phyloP scores from a whole-genome alignment of 805 yeast genomes.

The Debaryomyces tyrocola region DNA sequence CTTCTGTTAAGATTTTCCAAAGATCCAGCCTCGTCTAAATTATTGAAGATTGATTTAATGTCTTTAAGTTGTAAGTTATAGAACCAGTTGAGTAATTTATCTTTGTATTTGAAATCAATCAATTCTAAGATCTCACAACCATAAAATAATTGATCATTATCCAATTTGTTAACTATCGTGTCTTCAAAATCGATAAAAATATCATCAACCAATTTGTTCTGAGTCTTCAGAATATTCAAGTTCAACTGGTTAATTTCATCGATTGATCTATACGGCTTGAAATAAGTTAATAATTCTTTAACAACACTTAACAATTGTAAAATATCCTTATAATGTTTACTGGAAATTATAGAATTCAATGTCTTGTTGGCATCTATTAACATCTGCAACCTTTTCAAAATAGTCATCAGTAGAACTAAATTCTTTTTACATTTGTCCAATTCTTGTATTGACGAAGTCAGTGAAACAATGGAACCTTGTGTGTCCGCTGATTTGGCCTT shows the following conservation, averaged over 20 bases:
- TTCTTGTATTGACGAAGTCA: slow-evolving; percentile 75
- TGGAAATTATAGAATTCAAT: slow-evolving; percentile 47
- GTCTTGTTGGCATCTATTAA: slow-evolving; percentile 71
- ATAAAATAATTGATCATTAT: slow-evolving; percentile 41
- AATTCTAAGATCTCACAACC: slow-evolving; percentile 77
- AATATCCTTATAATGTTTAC: slow-evolving; percentile 55
- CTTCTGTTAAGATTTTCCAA: slow-evolving; percentile 83
- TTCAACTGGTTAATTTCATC: slow-evolving; percentile 73
- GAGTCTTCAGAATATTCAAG: slow-evolving; percentile 57
- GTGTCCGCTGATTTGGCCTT: slow-evolving; percentile 52
- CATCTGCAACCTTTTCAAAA: slow-evolving; percentile 85
- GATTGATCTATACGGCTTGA: slow-evolving; percentile 79
- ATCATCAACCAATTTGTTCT: slow-evolving; percentile 62
- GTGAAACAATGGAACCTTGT: slow-evolving; percentile 58
- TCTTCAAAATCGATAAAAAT: slow-evolving; percentile 72
- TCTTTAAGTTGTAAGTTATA: slow-evolving; percentile 69
- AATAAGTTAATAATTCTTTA: slow-evolving; percentile 66
- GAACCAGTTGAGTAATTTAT: slow-evolving; percentile 71
- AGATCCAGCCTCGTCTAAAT: slow-evolving; percentile 91
- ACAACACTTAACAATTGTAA: slow-evolving; percentile 67
- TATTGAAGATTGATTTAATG: slow-evolving; percentile 69
- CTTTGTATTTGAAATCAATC: slow-evolving; percentile 52
- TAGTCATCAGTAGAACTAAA: slow-evolving; percentile 79
- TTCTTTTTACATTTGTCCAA: slow-evolving; percentile 84
- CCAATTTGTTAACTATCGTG: slow-evolving; percentile 29